Base-by-base conservation (phyloP, 2,329 filamentous ascomycete species). In the Endothia cerciana region DNA sequence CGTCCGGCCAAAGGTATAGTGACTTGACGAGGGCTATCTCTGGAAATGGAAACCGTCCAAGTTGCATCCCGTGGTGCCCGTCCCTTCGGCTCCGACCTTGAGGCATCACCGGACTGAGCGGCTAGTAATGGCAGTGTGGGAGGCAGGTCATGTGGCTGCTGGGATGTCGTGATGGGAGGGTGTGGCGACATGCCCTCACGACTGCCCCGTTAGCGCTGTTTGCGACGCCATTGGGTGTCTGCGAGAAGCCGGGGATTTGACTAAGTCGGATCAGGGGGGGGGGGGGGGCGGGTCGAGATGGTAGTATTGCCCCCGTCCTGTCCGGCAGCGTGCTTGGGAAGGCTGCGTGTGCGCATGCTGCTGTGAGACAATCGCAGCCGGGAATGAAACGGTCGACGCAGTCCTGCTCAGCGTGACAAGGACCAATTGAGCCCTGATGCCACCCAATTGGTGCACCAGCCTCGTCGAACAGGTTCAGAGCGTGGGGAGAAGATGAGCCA, bases 131-230 rank as follows among this genome's bases (percentile, higher is more conserved):
- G 10, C 38, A 53, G 65, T 61, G 65, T 62, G 65, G 65, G 65
- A 60, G 47, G 53, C 13, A n/a, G 36, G 63, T 68, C 66, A 68
- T 57, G 66, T 65, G 65, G 63, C 49, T 63, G 56, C 45, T 60
- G 60, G 47, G 36, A 61, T 47, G 49, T 63, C 60, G 56, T 56
- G 55, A 45, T 17, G n/a, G n/a, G 51, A 55, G 63, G 61, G 66
- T 63, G 62, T 67, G 63, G 66, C 64, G 66, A 68, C 64, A 53
- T 53, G 36, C 49, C 36, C 62, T 60, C 56, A n/a, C 33, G 41
- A 60, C 19, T 59, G 43, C 51, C 25, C 49, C 53, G 15, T 65
- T 68, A 65, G 63, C 63, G 66, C 66, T 51, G 38, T 60, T 30
- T 36, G 66, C 66, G 60, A 62, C 62, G 58, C 40, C 47, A 68